Conservation (phyloP, 768 basidiomycete genomes). For the Strobilomyces echinocephalus region DNA sequence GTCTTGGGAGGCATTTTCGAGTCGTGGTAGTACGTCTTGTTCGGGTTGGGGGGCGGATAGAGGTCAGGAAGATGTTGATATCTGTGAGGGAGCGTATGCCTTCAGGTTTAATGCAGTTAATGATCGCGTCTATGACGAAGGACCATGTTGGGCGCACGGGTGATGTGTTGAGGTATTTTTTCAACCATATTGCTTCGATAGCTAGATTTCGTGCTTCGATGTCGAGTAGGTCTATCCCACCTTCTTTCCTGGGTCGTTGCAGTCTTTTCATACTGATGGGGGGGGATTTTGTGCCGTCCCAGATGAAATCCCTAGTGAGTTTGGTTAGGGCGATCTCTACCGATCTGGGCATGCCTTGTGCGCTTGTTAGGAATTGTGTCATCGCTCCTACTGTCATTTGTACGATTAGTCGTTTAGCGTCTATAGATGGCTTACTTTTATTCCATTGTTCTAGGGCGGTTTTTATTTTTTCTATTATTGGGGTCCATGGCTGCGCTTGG, state of each 20-base stretch:
- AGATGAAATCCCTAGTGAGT: not conserved
- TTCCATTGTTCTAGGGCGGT: not conserved
- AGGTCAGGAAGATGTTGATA: not conserved
- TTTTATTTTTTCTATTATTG: not conserved
- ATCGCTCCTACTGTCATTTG: conserved; percentile 15
- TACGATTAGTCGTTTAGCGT: conserved; percentile 7
- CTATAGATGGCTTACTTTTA: conserved; percentile 12
- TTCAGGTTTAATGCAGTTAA: not conserved
- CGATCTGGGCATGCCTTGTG: conserved; percentile 10
- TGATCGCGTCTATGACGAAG: fast-evolving
- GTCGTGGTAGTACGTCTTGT: no score
- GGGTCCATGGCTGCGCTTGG: conserved; percentile 10
- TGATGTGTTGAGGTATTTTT: not conserved
- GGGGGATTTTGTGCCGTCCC: not conserved
- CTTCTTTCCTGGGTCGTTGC: not conserved
- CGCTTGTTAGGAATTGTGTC: conserved; percentile 30
- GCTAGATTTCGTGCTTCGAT: not conserved
- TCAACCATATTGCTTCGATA: not conserved
- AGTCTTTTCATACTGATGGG: not conserved
- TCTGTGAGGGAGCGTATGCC: not conserved
- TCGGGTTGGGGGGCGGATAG: not conserved
- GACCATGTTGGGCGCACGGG: not conserved
- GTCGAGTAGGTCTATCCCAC: not conserved
- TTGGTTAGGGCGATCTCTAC: not conserved
- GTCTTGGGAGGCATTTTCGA: no score